Percentiles rank a stretch among this genome's conserved stretches.
These are phyloP conservation scores for Bothriochloa decipiens DNA, from an alignment of 176 grass and related monocot species.

Conservation along the genomic window DNA sequence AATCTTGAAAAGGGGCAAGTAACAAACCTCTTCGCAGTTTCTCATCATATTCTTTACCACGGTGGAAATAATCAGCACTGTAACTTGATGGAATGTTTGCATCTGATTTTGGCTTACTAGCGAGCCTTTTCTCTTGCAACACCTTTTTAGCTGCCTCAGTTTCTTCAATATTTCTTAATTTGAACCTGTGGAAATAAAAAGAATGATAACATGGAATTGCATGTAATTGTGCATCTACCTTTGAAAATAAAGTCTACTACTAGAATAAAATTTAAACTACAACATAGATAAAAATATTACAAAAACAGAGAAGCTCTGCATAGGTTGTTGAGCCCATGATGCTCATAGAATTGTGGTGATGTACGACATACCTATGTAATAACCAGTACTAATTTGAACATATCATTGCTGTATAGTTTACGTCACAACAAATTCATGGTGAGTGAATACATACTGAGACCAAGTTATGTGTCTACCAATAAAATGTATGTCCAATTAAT, in stretches of 20 bases:
- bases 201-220: neutral
- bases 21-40: constrained; percentile 87
- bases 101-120: constrained; percentile 79
- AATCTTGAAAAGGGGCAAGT: neutral
- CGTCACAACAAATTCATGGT: neutral
- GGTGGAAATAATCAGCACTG: constrained; percentile 92
- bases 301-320: constrained; percentile 14
- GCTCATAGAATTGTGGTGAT: constrained; percentile 19
- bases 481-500: neutral
- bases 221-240: neutral
- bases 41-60: constrained; percentile 88
- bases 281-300: neutral
- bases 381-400: neutral
- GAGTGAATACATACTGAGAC: constrained; percentile 18
- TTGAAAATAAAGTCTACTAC: constrained; percentile 1
- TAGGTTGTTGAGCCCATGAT: neutral
- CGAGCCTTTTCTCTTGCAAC: constrained; percentile 94
- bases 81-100: constrained; percentile 90
- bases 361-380: neutral
- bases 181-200: constrained; percentile 65
- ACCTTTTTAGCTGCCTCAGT: constrained; percentile 94
- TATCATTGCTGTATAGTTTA: constrained; percentile 20
- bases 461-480: constrained; percentile 8
- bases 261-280: constrained; percentile 15
- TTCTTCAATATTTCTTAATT: constrained; percentile 97